Conservation (phyloP, 345 rosid species). For the Brassica nigra region DNA sequence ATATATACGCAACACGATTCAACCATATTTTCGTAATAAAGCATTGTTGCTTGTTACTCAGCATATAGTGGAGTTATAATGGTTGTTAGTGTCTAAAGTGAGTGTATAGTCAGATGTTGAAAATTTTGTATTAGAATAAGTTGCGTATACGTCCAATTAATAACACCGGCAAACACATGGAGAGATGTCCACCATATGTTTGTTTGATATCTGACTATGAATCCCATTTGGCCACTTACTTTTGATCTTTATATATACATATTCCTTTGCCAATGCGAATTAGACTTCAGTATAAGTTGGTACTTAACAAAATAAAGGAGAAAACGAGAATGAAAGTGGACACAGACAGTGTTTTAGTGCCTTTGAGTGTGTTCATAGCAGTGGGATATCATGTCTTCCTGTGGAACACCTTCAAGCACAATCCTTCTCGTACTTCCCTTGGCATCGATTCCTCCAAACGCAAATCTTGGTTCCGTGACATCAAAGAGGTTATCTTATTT, state of each 20-base stretch:
- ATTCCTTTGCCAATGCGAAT: background rate
- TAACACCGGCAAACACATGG: slow-evolving; percentile 11
- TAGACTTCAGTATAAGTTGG: background rate
- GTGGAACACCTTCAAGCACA: slow-evolving; percentile 36
- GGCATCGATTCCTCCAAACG: slow-evolving; percentile 38
- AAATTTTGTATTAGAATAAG: slow-evolving; percentile 4
- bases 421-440: slow-evolving; percentile 40
- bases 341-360: slow-evolving; percentile 33
- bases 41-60: background rate
- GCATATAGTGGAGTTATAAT: background rate
- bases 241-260: slow-evolving; percentile 14
- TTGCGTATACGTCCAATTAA: slow-evolving; percentile 28
- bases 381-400: slow-evolving; percentile 41
- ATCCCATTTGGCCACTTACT: slow-evolving; percentile 35
- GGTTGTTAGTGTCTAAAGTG: background rate
- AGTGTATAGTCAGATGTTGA: slow-evolving; percentile 23
- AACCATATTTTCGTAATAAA: background rate
- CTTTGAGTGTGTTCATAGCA: slow-evolving; percentile 34
- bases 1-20: background rate
- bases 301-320: background rate
- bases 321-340: slow-evolving; percentile 28
- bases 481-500: slow-evolving; percentile 35
- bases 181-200: slow-evolving; percentile 33
- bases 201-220: slow-evolving; percentile 41
- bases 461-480: slow-evolving; percentile 39